Evolutionary conservation across 768 basidiomycete genomes (phyloP), one percentile per base, ranked within the genome.

Genomic region (Hebeloma cylindrosporum): DNA sequence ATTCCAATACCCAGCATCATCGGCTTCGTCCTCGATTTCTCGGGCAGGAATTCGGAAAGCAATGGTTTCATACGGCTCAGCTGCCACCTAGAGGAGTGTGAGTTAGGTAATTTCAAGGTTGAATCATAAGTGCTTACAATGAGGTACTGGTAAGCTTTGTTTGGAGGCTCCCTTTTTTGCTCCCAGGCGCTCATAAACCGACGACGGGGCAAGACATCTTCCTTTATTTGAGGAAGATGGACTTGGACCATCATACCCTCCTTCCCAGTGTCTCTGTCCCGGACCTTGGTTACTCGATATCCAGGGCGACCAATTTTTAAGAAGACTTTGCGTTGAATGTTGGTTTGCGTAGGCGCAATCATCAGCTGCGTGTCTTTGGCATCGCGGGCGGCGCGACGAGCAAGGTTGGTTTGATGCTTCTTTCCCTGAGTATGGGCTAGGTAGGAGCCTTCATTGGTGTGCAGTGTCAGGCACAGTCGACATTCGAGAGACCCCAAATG

Each of bases 361-460:
- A 90, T 93, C 53, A 95, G 68, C 61, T 89, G 84, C 0, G 87
- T 83, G 60, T 97, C 96, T 62, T 97, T 96, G 35, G 91, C 88
- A 74, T 98, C 96, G 52, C 85, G 83, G n/a, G 95, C 95, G 0
- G 96, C 96, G 54, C 96, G 86, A 29, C 96, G 82, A 10, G 96
- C 96, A 40, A 99, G 82, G 63, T 98, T 98, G 3, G 94, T 98
- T 64, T 98, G 96, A 63, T 98, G 96, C 63, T 98, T 99, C 73
- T 98, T 99, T 16, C 96, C 96, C 71, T 98, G 96, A 0, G 96
- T 99, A 58, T 99, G 96, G 0, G 96, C 96, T 36, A 99, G 86
- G 64, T 98, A 97, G 10, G 94, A 96, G 14, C 96, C 96, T 69
- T 99, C 96, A 59, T 98, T 98, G n/a, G 95, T 97, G 69, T 99